Evolutionary conservation across 2,329 filamentous ascomycete genomes (phyloP).

Genomic region (Xylariaceae sp.): DNA sequence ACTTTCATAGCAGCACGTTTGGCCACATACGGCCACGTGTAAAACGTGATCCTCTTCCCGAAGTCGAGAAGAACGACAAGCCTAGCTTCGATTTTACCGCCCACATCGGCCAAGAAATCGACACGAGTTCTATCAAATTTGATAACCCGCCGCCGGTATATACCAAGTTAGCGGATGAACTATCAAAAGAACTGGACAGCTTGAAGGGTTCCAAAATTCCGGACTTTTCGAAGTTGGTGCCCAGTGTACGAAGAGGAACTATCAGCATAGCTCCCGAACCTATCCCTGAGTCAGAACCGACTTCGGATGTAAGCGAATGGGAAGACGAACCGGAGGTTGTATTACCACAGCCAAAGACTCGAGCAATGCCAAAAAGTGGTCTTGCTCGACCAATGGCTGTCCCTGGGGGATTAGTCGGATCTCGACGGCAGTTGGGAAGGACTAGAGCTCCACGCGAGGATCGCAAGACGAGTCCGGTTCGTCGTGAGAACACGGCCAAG

Average conservation of each 20-base stretch:
- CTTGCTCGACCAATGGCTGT: conserved; percentile 9
- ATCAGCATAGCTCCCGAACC: conserved; percentile 8
- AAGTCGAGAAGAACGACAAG: conserved; percentile 38
- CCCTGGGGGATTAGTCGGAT: conserved; percentile 1
- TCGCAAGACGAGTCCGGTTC: conserved; percentile 9
- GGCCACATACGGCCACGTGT: conserved; percentile 30
- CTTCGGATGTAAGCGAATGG: conserved; percentile 49
- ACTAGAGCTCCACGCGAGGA: background rate
- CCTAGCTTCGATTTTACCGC: conserved; percentile 48
- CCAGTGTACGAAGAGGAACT: conserved; percentile 15
- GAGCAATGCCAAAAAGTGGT: background rate
- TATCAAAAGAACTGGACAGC: conserved; percentile 39
- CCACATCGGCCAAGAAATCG: conserved; percentile 46
- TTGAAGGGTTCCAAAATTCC: conserved; percentile 29
- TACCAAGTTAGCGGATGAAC: conserved; percentile 36
- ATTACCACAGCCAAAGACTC: conserved; percentile 7
- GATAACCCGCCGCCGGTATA: conserved; percentile 39
- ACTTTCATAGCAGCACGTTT: conserved; percentile 52
- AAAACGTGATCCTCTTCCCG: conserved; percentile 20
- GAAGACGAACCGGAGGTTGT: conserved; percentile 40
- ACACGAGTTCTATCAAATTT: conserved; percentile 22
- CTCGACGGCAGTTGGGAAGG: conserved; percentile 10
- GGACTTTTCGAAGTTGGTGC: conserved; percentile 27
- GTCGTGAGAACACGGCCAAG: background rate
- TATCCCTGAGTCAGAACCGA: conserved; percentile 9